Conservation (phyloP, 768 basidiomycete species). For the Naganishia vishniacii region DNA sequence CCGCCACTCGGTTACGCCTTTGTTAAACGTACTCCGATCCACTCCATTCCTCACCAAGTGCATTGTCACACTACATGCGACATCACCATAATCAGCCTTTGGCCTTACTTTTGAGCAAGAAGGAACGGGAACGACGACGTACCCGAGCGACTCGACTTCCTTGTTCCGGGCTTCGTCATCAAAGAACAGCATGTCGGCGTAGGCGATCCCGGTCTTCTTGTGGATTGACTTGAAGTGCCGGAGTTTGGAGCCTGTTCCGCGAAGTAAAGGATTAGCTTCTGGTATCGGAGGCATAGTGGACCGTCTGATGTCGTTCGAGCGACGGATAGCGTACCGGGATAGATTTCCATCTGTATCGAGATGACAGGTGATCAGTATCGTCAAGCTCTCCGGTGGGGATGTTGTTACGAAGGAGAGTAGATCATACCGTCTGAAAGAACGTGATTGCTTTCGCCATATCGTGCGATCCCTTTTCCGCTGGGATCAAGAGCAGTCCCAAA, state of each 20-base stretch:
- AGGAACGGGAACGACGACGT: too few relatives aligned
- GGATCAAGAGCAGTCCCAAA: constrained; percentile 52
- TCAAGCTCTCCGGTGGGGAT: too few relatives aligned
- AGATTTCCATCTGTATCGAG: constrained; percentile 47
- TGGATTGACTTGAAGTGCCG: constrained; percentile 72
- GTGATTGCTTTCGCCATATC: constrained; percentile 44
- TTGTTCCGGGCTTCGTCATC: constrained; percentile 65
- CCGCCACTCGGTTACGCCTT: constrained; percentile 70
- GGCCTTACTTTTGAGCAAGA: too few relatives aligned
- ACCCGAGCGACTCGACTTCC: constrained; percentile 55
- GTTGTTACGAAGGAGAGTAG: not conserved
- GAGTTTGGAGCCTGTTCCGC: constrained; percentile 70
- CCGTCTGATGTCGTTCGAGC: too few relatives aligned
- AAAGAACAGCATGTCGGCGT: constrained; percentile 71
- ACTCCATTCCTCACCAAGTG: constrained; percentile 64
- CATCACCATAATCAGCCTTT: constrained; percentile 22
- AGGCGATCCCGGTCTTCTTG: constrained; percentile 67
- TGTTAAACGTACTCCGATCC: constrained; percentile 59
- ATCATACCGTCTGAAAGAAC: constrained; percentile 48
- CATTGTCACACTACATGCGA: constrained; percentile 79
- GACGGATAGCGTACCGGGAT: constrained; percentile 41
- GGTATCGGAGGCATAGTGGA: too few relatives aligned
- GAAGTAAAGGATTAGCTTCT: not conserved
- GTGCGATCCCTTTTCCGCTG: constrained; percentile 30
- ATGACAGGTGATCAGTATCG: not conserved